A percentile compares a stretch with the other conserved stretches of the same genome.
Conservation (phyloP, 345 rosid species). For the Angophora floribunda region DNA sequence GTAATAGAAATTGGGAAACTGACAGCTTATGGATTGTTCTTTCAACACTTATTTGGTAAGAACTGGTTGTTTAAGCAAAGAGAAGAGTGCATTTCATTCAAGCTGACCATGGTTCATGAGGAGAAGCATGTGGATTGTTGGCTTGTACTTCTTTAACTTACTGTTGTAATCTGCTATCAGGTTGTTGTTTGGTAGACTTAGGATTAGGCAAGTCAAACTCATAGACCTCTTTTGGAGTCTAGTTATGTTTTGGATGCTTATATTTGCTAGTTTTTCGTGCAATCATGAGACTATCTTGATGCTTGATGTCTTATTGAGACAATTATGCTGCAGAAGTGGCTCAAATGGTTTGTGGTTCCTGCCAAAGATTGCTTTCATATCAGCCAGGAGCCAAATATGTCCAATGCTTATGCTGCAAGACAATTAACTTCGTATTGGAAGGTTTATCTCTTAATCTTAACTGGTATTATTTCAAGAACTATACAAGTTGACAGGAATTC, state of each 20-base stretch:
- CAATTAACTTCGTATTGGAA: constrained; percentile 71
- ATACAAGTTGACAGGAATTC: neutral
- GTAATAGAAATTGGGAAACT: neutral
- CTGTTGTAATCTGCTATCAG: neutral
- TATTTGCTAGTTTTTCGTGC: neutral
- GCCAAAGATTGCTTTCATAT: constrained; percentile 70
- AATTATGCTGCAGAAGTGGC: constrained; percentile 36
- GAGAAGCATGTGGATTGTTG: neutral
- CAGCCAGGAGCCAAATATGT: constrained; percentile 56
- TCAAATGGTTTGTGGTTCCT: constrained; percentile 95
- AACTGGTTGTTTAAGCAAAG: neutral
- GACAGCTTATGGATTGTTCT: neutral
- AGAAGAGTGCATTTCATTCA: neutral
- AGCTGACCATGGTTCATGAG: neutral
- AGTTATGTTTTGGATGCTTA: neutral
- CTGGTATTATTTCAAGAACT: neutral
- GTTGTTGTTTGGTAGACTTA: neutral
- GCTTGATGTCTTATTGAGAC: neutral
- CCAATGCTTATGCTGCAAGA: constrained; percentile 58
- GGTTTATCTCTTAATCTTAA: constrained; percentile 29
- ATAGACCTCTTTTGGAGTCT: neutral
- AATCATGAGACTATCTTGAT: neutral
- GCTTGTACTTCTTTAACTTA: neutral
- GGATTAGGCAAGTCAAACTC: neutral
- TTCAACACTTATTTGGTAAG: neutral